These are phyloP conservation scores for Tetraselmis chui DNA, from an alignment of 139 green algal genomes.

Conservation along the genomic window DNA sequence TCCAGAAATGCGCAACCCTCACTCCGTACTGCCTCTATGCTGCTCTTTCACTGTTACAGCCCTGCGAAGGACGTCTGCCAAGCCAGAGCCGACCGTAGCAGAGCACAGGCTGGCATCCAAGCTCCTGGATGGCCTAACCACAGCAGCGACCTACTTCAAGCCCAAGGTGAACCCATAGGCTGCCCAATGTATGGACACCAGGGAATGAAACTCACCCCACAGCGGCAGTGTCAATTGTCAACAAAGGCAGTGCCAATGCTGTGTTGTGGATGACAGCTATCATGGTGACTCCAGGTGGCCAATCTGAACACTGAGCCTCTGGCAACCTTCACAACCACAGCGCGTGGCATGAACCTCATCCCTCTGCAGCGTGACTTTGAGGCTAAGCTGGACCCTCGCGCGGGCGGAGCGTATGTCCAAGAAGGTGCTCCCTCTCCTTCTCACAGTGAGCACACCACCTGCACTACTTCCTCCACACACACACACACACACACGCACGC, in stretches of 20 bases:
- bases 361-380: background rate
- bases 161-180: background rate
- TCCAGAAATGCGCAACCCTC: background rate
- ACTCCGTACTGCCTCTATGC: background rate
- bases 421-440: background rate
- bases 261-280: background rate
- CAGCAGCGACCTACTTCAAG: background rate
- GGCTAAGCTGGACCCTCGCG: background rate
- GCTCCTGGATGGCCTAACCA: background rate
- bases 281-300: background rate
- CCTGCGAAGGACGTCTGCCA: background rate
- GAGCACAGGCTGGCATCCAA: background rate
- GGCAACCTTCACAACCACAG: background rate
- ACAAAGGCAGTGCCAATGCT: background rate
- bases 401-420: background rate
- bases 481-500: too few relatives aligned
- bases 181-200: too few relatives aligned
- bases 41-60: background rate
- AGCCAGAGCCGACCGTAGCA: background rate
- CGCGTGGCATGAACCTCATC: background rate
- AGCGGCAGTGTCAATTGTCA: background rate
- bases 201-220: background rate
- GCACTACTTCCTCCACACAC: too few relatives aligned
- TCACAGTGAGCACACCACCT: too few relatives aligned
- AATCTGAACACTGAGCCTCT: background rate